Conservation (phyloP, 352 stramenopile species). For the Bremia lactucae region DNA sequence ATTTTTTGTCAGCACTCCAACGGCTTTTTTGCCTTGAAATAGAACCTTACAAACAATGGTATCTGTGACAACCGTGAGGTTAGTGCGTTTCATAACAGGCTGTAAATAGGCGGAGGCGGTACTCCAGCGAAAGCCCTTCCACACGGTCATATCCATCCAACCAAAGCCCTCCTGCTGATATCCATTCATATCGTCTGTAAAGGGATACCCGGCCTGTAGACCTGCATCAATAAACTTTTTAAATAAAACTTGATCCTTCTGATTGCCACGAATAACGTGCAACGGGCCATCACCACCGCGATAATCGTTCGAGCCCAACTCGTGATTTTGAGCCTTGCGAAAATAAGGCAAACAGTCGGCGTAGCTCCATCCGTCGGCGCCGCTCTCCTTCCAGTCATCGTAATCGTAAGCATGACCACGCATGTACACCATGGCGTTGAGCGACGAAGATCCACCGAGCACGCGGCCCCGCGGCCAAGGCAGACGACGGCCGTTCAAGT, state of each 20-base stretch:
- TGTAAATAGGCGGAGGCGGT: conserved; percentile 65
- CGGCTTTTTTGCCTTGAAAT: conserved; percentile 69
- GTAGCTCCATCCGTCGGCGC: conserved; percentile 78
- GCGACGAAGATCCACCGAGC: conserved; percentile 79
- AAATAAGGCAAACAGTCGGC: conserved; percentile 84
- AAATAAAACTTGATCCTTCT: conserved; percentile 79
- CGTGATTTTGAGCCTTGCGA: conserved; percentile 72
- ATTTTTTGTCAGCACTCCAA: conserved; percentile 62
- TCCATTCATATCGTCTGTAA: conserved; percentile 86
- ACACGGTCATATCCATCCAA: conserved; percentile 86
- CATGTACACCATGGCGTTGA: conserved; percentile 89
- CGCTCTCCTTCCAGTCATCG: conserved; percentile 70
- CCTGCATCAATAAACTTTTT: conserved; percentile 84
- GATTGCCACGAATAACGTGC: conserved; percentile 66
- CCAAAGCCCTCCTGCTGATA: conserved; percentile 85
- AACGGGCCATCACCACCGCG: conserved; percentile 74
- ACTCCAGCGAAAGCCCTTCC: conserved; percentile 75
- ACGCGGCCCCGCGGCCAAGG: conserved; percentile 82
- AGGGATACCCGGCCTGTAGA: conserved; percentile 75
- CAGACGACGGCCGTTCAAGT: conserved; percentile 67
- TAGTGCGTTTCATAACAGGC: conserved; percentile 50
- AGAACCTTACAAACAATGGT: conserved; percentile 79
- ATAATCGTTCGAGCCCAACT: conserved; percentile 68
- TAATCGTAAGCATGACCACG: conserved; percentile 83
- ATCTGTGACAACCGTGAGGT: conserved; percentile 70